phyloP scores from a whole-genome alignment of 2,329 filamentous ascomycete genomes.

The Beauveria sp. region DNA sequence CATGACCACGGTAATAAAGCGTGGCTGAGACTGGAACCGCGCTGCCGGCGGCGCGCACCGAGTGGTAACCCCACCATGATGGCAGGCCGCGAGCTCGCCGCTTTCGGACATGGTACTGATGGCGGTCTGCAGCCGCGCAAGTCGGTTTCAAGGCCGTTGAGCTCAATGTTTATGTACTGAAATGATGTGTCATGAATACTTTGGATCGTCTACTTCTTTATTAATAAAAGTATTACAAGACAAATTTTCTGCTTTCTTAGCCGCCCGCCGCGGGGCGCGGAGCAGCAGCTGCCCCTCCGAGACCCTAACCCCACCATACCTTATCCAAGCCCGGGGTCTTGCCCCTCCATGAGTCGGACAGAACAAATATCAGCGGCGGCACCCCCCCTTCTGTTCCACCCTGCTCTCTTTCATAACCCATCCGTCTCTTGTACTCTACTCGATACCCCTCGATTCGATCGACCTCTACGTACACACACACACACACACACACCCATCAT shows the following conservation, averaged over 20 bases:
- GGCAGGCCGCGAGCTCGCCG: neutral
- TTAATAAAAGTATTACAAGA: neutral
- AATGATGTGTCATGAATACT: neutral
- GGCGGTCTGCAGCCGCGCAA: slow-evolving; percentile 5
- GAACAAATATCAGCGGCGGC: slow-evolving; percentile 2
- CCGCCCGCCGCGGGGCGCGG: neutral
- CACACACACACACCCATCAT: slow-evolving; percentile 3
- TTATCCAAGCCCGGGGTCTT: neutral
- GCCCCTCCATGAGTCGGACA: slow-evolving; percentile 5
- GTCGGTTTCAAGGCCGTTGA: no score
- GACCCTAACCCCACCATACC: slow-evolving; percentile 3
- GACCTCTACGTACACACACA: neutral
- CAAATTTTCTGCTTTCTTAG: neutral
- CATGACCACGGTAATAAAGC: no score
- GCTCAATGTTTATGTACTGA: neutral
- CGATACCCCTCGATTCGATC: slow-evolving; percentile 5
- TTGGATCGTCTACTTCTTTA: no score
- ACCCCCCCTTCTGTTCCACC: neutral
- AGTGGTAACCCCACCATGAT: neutral
- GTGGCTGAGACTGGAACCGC: neutral
- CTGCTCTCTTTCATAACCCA: neutral
- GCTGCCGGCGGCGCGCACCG: slow-evolving; percentile 9
- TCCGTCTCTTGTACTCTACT: neutral
- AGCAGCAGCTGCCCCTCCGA: neutral
- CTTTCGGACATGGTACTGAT: slow-evolving; percentile 1